These are phyloP conservation scores for Suillus weaverae DNA, from an alignment of 768 basidiomycete genomes.

Conservation along the genomic window DNA sequence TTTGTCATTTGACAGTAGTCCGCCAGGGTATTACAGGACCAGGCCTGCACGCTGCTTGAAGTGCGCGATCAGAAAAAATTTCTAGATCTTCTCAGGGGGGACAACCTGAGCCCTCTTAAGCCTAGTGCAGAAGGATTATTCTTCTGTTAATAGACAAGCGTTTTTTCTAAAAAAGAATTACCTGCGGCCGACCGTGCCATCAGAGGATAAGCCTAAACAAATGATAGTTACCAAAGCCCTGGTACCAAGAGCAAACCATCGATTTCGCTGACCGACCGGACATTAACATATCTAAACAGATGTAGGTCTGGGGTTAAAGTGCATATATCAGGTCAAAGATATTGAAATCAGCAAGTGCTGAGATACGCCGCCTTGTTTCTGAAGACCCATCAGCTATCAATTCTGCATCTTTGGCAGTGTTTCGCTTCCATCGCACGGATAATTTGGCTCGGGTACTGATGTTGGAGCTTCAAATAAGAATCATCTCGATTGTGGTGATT, in stretches of 20 bases:
- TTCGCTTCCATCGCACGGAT: background rate
- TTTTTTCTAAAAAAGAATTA: background rate
- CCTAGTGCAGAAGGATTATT: constrained; percentile 6
- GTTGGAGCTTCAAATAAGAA: background rate
- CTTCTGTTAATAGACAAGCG: constrained; percentile 5
- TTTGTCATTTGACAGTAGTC: constrained; percentile 1
- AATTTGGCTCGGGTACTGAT: background rate
- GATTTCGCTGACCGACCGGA: constrained; percentile 18
- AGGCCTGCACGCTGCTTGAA: constrained; percentile 1
- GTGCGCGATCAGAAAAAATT: constrained; percentile 1
- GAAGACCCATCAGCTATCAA: background rate
- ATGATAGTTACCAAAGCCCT: constrained; percentile 17
- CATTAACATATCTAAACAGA: constrained; percentile 28
- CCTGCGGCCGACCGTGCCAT: constrained; percentile 8
- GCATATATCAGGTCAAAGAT: background rate
- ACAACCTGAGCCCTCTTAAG: background rate
- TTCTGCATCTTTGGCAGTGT: background rate
- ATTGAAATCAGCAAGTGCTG: background rate
- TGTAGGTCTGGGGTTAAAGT: background rate
- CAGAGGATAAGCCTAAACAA: constrained; percentile 5
- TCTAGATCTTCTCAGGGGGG: constrained; percentile 6
- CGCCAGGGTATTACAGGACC: background rate
- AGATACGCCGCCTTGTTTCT: background rate
- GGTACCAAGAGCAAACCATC: constrained; percentile 14
- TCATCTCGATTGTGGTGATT: background rate